A percentile compares a stretch with the other conserved stretches of the same genome.
These are phyloP conservation scores for Leccinum pachyderme DNA, from an alignment of 1,284 basidiomycete species.

Conservation along the genomic window DNA sequence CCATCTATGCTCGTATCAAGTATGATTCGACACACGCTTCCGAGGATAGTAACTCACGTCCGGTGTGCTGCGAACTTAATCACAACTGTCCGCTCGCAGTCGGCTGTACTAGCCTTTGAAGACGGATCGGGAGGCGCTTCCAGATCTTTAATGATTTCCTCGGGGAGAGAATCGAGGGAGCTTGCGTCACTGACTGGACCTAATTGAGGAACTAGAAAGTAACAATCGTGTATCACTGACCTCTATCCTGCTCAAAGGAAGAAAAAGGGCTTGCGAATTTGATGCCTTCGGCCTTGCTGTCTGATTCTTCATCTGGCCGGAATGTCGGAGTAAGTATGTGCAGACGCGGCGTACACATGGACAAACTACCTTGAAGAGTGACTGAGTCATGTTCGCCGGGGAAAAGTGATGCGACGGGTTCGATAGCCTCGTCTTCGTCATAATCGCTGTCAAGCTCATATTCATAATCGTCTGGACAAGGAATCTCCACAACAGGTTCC, in stretches of 20 bases:
- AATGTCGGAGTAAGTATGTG: background rate
- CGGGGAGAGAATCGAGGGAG: background rate
- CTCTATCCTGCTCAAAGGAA: conserved; percentile 7
- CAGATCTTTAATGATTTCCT: conserved; percentile 8
- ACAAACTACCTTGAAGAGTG: conserved; percentile 6
- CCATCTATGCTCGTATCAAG: conserved; percentile 20
- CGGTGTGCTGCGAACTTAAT: conserved; percentile 26
- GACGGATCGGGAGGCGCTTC: background rate
- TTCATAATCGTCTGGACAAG: conserved; percentile 14
- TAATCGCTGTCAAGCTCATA: conserved; percentile 29
- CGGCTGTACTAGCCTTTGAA: background rate
- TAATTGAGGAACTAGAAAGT: conserved; percentile 10
- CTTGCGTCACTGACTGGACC: conserved; percentile 7
- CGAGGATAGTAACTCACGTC: conserved; percentile 22
- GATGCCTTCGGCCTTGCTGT: background rate
- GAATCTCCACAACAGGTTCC: conserved; percentile 9
- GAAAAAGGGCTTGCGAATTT: conserved; percentile 8
- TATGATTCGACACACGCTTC: background rate
- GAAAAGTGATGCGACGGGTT: background rate
- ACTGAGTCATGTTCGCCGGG: background rate
- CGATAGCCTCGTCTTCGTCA: conserved; percentile 17
- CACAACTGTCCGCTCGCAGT: conserved; percentile 8
- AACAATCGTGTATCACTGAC: conserved; percentile 2
- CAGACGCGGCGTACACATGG: background rate
- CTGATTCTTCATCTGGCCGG: conserved; percentile 6